These are phyloP conservation scores for Aspergillus sp. DNA, from an alignment of 2,329 filamentous ascomycete genomes.

Conservation along the genomic window DNA sequence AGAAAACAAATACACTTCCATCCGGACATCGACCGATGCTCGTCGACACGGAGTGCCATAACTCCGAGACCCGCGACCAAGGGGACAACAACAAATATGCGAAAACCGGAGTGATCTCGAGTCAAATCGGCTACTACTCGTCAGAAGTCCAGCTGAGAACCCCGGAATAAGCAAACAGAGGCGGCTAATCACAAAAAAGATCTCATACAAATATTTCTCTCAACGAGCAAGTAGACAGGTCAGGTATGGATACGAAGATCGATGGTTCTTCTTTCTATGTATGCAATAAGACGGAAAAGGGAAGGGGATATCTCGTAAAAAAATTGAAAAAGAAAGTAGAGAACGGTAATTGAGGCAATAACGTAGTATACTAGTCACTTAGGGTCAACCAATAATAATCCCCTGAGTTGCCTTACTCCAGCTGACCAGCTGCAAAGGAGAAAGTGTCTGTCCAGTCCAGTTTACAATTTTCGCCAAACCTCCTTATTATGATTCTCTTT, in stretches of 20 bases:
- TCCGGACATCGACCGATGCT: neutral
- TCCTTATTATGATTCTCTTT: neutral
- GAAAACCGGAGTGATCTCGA: neutral
- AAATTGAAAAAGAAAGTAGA: slow-evolving; percentile 7
- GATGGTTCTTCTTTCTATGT: neutral
- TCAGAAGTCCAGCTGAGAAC: slow-evolving; percentile 5
- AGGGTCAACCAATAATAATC: neutral
- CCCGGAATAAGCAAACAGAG: slow-evolving; percentile 11
- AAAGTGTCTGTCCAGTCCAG: slow-evolving; percentile 3
- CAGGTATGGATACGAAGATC: slow-evolving; percentile 5
- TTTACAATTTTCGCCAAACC: slow-evolving; percentile 14
- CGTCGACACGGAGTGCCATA: slow-evolving; percentile 11
- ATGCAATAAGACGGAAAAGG: neutral
- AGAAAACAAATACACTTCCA: neutral
- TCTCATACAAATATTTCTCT: neutral
- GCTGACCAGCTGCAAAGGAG: slow-evolving; percentile 11
- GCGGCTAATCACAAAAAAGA: slow-evolving; percentile 6
- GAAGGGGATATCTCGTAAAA: neutral
- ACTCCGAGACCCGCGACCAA: slow-evolving; percentile 12
- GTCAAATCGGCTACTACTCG: neutral
- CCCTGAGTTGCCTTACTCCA: neutral
- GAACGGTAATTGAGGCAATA: slow-evolving; percentile 6
- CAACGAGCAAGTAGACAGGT: slow-evolving; percentile 1
- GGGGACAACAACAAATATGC: neutral
- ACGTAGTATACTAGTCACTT: neutral